Conservation (phyloP, 257 asterid species). For the Solanum verrucosum region DNA sequence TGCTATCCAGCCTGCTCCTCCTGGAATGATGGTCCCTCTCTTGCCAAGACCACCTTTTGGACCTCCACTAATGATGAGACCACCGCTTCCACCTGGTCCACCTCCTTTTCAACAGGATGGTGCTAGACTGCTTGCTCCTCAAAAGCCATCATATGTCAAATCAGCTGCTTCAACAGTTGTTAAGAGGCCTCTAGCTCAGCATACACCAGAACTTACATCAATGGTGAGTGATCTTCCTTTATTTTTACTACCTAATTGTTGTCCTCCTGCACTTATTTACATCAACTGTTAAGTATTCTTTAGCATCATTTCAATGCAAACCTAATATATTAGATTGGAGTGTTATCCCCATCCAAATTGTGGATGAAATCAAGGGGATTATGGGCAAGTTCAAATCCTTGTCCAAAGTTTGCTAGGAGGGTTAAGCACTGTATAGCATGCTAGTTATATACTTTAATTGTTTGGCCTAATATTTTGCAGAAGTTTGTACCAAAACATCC, state of each 20-base stretch:
- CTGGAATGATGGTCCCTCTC: slow-evolving; percentile 71
- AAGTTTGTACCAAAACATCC: neutral
- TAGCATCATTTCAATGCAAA: neutral
- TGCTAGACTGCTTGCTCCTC: slow-evolving; percentile 43
- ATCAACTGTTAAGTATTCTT: neutral
- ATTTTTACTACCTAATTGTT: neutral
- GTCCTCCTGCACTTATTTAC: neutral
- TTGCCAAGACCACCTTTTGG: slow-evolving; percentile 77
- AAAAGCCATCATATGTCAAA: slow-evolving; percentile 83
- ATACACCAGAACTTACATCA: slow-evolving; percentile 96
- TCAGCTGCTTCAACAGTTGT: slow-evolving; percentile 98
- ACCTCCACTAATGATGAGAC: slow-evolving; percentile 74
- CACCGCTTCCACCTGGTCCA: slow-evolving; percentile 98
- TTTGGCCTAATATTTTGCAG: neutral
- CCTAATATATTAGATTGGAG: neutral
- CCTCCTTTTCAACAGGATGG: slow-evolving; percentile 62
- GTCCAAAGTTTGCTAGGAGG: neutral
- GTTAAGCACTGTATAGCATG: neutral
- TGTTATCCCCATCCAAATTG: neutral
- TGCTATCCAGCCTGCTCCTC: slow-evolving; percentile 57
- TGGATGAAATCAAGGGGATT: neutral
- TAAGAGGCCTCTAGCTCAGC: slow-evolving; percentile 99
- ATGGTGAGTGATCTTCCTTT: slow-evolving; percentile 52
- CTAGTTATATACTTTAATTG: neutral
- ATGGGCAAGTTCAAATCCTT: neutral